A percentile compares a stretch with the other conserved stretches of the same genome.
These are phyloP conservation scores for Hypoxylon sp. DNA, from an alignment of 2,329 filamentous ascomycete species.

Conservation along the genomic window DNA sequence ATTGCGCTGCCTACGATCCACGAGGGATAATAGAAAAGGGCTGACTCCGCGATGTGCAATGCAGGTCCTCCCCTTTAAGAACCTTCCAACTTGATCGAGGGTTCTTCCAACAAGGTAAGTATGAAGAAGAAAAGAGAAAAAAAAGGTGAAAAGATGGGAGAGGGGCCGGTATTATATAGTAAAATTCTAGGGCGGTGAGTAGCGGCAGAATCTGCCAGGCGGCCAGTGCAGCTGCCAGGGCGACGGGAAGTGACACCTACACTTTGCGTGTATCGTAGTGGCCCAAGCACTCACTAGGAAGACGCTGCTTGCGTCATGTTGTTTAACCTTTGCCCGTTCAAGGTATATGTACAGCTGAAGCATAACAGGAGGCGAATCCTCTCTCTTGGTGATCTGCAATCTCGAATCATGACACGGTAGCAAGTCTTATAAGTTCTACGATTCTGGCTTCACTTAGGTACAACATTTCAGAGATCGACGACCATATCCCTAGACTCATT, in stretches of 20 bases:
- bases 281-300: too few species aligned
- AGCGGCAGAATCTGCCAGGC: neutral
- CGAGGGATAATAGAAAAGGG: slow-evolving; percentile 46
- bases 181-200: neutral
- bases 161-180: slow-evolving; percentile 14
- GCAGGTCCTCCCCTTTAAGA: slow-evolving; percentile 54
- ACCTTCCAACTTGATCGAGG: slow-evolving; percentile 42
- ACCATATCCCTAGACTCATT: neutral
- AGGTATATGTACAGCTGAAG: too few species aligned
- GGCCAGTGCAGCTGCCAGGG: neutral
- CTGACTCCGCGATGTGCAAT: slow-evolving; percentile 65
- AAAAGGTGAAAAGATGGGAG: slow-evolving; percentile 7
- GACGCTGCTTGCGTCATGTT: too few species aligned
- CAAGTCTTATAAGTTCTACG: too few species aligned
- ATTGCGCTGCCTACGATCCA: slow-evolving; percentile 45
- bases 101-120: slow-evolving; percentile 48
- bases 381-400: too few species aligned
- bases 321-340: too few species aligned
- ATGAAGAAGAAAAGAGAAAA: slow-evolving; percentile 41
- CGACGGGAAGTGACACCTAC: neutral
- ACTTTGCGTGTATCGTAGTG: too few species aligned
- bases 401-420: too few species aligned
- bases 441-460: neutral
- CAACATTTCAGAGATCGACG: neutral
- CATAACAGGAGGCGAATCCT: too few species aligned